These are phyloP conservation scores for Lecanosticta acicola DNA, from an alignment of 2,329 filamentous ascomycete genomes.

Conservation along the genomic window DNA sequence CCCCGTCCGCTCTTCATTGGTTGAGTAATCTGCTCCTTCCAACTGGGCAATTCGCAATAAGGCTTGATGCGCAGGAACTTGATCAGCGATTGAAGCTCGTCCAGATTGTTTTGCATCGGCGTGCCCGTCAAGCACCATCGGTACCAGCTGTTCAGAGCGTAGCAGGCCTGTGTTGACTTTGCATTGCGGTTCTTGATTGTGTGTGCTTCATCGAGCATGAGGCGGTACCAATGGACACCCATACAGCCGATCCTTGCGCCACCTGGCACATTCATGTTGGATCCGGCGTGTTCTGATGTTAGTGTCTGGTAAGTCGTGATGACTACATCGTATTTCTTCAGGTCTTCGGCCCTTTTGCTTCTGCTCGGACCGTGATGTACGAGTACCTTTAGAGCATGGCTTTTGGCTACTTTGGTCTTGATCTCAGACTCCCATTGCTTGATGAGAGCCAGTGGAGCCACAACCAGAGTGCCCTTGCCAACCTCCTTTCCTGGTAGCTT, in stretches of 20 bases:
- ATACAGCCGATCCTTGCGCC: constrained; percentile 76
- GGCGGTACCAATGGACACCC: constrained; percentile 86
- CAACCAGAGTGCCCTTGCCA: constrained; percentile 78
- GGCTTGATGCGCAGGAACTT: constrained; percentile 88
- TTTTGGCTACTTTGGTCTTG: constrained; percentile 66
- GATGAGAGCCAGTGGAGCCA: constrained; percentile 88
- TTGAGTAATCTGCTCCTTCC: constrained; percentile 84
- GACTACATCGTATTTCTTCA: constrained; percentile 86
- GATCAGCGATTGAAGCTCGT: constrained; percentile 90
- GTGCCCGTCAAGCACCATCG: constrained; percentile 96
- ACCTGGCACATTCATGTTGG: constrained; percentile 55
- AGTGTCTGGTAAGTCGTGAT: constrained; percentile 96
- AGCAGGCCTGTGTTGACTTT: constrained; percentile 90
- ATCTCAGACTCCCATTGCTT: constrained; percentile 97
- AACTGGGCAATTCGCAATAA: constrained; percentile 76
- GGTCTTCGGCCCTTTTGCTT: constrained; percentile 68
- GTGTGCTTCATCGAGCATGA: constrained; percentile 94
- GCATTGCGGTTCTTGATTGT: constrained; percentile 98
- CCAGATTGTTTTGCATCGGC: constrained; percentile 96
- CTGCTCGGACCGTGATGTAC: constrained; percentile 87
- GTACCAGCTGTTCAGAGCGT: constrained; percentile 75
- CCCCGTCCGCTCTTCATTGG: constrained; percentile 88
- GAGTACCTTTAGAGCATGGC: constrained; percentile 69
- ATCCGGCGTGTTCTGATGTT: constrained; percentile 78
- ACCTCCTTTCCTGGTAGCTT: constrained; percentile 60